These are phyloP conservation scores for Hyparrhenia diplandra DNA, from an alignment of 176 grass and related monocot genomes.

Conservation along the genomic window DNA sequence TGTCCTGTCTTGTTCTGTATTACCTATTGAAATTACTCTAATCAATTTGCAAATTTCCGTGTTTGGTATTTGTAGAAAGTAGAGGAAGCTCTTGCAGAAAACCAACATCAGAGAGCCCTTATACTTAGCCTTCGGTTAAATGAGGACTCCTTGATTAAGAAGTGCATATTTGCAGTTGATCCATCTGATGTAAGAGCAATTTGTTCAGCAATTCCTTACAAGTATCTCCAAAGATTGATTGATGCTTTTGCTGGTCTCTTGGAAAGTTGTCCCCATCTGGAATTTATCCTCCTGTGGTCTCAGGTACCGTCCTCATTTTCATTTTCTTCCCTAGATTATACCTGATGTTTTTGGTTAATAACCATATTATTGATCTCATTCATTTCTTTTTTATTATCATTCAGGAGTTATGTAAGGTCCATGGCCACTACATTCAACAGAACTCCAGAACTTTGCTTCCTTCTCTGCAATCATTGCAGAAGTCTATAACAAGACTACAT, in stretches of 20 bases:
- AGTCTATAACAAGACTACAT: conserved; percentile 84
- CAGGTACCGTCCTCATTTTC: conserved; percentile 45
- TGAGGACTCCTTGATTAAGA: conserved; percentile 87
- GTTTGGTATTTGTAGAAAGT: conserved; percentile 62
- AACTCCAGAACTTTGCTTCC: conserved; percentile 88
- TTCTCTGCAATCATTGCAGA: conserved; percentile 75
- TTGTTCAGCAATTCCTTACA: conserved; percentile 59
- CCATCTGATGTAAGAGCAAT: conserved; percentile 54
- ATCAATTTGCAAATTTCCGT: neutral
- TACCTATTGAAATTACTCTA: neutral
- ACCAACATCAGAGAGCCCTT: conserved; percentile 75
- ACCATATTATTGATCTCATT: neutral
- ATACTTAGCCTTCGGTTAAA: conserved; percentile 85
- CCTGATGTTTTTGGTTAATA: neutral
- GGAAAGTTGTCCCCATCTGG: conserved; percentile 87
- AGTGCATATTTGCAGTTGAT: conserved; percentile 83
- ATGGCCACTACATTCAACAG: conserved; percentile 83
- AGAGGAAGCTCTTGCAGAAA: conserved; percentile 76
- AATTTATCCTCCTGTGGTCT: conserved; percentile 88
- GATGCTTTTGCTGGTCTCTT: conserved; percentile 78
- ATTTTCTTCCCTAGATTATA: neutral
- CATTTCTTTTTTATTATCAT: neutral
- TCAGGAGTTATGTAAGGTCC: conserved; percentile 78
- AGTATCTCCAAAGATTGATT: conserved; percentile 86
- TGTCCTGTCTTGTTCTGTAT: neutral